phyloP scores from a whole-genome alignment of 2,329 filamentous ascomycete species.

The Thielaviopsis euricoi region DNA sequence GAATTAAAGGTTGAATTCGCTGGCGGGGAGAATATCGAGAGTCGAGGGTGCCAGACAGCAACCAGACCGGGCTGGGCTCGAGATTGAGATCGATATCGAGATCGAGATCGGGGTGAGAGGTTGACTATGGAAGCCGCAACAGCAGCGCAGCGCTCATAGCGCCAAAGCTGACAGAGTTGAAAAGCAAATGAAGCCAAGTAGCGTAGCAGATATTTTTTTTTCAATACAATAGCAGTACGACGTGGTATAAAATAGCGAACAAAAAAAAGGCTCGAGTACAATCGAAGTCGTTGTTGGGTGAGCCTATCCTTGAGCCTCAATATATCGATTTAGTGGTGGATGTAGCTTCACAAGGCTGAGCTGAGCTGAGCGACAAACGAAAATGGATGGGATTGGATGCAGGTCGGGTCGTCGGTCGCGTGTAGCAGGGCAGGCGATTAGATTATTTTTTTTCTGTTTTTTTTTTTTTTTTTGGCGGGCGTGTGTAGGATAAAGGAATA shows the following conservation, averaged over 20 bases:
- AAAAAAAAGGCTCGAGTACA: no score
- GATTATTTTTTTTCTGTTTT: no score
- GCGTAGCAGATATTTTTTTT: no score
- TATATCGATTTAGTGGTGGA: not conserved
- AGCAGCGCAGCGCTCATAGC: slow-evolving; percentile 10
- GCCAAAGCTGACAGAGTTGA: not conserved
- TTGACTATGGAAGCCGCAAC: slow-evolving; percentile 5
- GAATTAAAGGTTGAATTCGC: not conserved
- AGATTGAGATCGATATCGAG: slow-evolving; percentile 2
- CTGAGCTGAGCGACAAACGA: not conserved
- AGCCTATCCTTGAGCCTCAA: no score
- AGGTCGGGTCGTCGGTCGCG: not conserved
- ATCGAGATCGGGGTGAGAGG: not conserved
- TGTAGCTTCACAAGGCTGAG: not conserved
- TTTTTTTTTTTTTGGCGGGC: no score
- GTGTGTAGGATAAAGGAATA: not conserved
- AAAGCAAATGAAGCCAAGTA: not conserved
- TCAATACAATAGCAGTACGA: no score
- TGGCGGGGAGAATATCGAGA: not conserved
- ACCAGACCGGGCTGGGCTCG: not conserved
- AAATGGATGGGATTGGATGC: not conserved
- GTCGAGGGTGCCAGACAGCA: not conserved
- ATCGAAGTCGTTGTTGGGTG: no score
- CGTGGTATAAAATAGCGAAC: no score
- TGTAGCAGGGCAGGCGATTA: not conserved